A percentile compares a stretch with the other conserved stretches of the same genome.
Conservation (phyloP, 768 basidiomycete species). For the Amanita subjunquillea region DNA sequence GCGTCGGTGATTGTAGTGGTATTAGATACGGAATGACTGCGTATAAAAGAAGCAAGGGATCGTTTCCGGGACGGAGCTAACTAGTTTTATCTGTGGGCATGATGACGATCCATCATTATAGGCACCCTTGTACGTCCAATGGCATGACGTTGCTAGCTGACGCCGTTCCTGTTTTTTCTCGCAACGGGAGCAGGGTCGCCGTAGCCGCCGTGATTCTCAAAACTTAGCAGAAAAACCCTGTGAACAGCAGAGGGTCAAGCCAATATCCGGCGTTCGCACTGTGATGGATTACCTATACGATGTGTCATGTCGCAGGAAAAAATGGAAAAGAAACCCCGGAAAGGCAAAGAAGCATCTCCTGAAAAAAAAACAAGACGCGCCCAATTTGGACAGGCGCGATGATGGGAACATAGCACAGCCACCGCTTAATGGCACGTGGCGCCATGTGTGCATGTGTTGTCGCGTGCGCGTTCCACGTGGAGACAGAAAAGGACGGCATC, state of each 20-base stretch:
- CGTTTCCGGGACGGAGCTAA: neutral
- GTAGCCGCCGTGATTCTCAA: neutral
- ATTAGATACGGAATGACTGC: too few species aligned
- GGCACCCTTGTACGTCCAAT: neutral
- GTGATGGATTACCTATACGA: neutral
- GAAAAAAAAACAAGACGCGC: neutral
- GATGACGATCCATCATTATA: neutral
- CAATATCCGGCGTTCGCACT: too few species aligned
- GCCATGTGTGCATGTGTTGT: constrained; percentile 12
- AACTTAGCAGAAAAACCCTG: too few species aligned
- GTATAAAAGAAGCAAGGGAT: neutral
- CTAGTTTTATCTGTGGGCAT: neutral
- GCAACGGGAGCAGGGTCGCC: neutral
- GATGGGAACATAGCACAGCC: constrained; percentile 14
- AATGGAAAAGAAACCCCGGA: neutral
- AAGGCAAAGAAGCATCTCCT: neutral
- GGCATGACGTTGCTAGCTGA: neutral
- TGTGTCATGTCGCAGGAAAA: neutral
- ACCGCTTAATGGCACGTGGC: constrained; percentile 21
- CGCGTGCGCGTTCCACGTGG: constrained; percentile 13
- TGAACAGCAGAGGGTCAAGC: too few species aligned
- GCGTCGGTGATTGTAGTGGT: neutral
- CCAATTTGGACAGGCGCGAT: neutral
- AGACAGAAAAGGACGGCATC: neutral
- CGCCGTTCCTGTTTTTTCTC: too few species aligned